Conservation (phyloP, 2,329 filamentous ascomycete species). For the Helicocarpus griseus region DNA sequence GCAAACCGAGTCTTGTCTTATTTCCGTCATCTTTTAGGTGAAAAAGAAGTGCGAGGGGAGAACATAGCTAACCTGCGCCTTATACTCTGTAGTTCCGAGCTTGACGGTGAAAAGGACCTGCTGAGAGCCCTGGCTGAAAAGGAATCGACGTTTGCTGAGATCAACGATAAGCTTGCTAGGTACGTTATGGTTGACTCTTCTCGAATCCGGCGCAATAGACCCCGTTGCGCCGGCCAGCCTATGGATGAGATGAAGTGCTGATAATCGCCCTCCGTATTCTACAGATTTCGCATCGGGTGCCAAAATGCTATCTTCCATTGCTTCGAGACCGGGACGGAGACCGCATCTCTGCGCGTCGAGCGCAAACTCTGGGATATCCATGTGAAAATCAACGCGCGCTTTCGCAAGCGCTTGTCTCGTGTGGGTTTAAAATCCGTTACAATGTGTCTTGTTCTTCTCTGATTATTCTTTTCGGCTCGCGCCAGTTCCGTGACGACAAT, state of each 20-base stretch:
- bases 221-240: not conserved
- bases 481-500: slow-evolving; percentile 40
- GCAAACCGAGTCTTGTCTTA: not conserved
- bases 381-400: slow-evolving; percentile 65
- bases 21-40: not conserved
- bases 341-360: slow-evolving; percentile 46
- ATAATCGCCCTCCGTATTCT: slow-evolving; percentile 14
- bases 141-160: slow-evolving; percentile 40
- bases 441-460: slow-evolving; percentile 6
- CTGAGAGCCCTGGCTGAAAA: slow-evolving; percentile 39
- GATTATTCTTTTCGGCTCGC: slow-evolving; percentile 5
- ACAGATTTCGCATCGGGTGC: slow-evolving; percentile 63
- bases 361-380: slow-evolving; percentile 69
- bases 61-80: not conserved
- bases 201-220: not conserved
- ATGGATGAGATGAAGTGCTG: not conserved
- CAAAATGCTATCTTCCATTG: slow-evolving; percentile 65
- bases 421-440: slow-evolving; percentile 24
- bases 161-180: slow-evolving; percentile 36
- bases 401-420: slow-evolving; percentile 58
- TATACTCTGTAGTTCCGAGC: slow-evolving; percentile 23
- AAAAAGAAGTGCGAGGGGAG: not conserved
- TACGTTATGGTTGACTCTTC: slow-evolving; percentile 17
- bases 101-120: slow-evolving; percentile 41
- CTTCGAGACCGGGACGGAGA: slow-evolving; percentile 21